These are phyloP conservation scores for Hemileccinum impolitum DNA, from an alignment of 768 basidiomycete genomes.

Conservation along the genomic window DNA sequence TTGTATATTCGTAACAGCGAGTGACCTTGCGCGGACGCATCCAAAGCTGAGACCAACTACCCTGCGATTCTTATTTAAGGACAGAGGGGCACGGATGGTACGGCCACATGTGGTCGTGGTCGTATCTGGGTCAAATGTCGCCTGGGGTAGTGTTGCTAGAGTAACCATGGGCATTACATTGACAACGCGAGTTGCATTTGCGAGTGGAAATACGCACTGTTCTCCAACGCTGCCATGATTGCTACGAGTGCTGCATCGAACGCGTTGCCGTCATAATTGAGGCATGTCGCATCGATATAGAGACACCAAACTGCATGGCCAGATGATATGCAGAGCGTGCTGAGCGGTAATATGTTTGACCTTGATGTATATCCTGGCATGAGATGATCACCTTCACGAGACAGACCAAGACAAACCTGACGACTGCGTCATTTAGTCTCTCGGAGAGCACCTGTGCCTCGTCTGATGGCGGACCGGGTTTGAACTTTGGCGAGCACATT, in stretches of 20 bases:
- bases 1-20: not conserved
- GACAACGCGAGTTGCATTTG: constrained; percentile 37
- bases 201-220: constrained; percentile 56
- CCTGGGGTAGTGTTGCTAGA: constrained; percentile 67
- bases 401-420: constrained; percentile 46
- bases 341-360: constrained; percentile 59
- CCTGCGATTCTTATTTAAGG: constrained; percentile 31
- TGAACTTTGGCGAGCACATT: constrained; percentile 89
- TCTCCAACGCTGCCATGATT: constrained; percentile 80
- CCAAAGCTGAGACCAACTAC: constrained; percentile 25
- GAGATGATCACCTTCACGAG: not conserved
- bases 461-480: constrained; percentile 91
- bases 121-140: constrained; percentile 66
- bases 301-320: constrained; percentile 87
- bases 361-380: constrained; percentile 36
- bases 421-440: constrained; percentile 72
- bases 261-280: constrained; percentile 96
- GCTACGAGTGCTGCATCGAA: constrained; percentile 89
- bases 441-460: constrained; percentile 92
- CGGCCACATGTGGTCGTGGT: constrained; percentile 62
- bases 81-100: constrained; percentile 42
- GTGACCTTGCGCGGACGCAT: constrained; percentile 22
- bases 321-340: constrained; percentile 74
- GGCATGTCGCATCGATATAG: constrained; percentile 93
- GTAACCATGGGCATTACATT: not conserved